Evolutionary conservation across 129 eudicot genomes (phyloP), one percentile per base, ranked within the genome.

Genomic region (Pseudognaphalium luteoalbum): DNA sequence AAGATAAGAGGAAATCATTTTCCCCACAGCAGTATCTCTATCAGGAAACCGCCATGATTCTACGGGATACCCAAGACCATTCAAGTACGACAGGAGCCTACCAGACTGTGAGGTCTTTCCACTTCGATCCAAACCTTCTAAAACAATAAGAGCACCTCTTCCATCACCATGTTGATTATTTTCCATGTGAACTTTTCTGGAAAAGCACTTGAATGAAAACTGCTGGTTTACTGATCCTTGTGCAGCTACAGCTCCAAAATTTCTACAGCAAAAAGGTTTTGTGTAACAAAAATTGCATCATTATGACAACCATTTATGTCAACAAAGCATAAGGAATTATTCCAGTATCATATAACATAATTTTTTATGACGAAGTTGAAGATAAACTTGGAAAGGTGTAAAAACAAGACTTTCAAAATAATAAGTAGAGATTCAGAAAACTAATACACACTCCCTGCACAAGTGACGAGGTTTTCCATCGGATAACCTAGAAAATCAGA

Each of bases 101-200:
- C n/a, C n/a, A n/a, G n/a, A n/a, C n/a, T n/a, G n/a, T n/a, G n/a
- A n/a, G n/a, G n/a, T n/a, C n/a, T n/a, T n/a, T n/a, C n/a, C n/a
- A n/a, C n/a, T n/a, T n/a, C n/a, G n/a, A n/a, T n/a, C n/a, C n/a
- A n/a, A n/a, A n/a, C n/a, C n/a, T n/a, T n/a, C n/a, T n/a, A n/a
- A n/a, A n/a, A n/a, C n/a, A n/a, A n/a, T n/a, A n/a, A n/a, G n/a
- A n/a, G n/a, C n/a, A n/a, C n/a, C n/a, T n/a, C n/a, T n/a, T n/a
- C n/a, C n/a, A n/a, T n/a, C n/a, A n/a, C n/a, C n/a, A n/a, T n/a
- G n/a, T n/a, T n/a, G 68, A 50, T 61, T 80, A 62, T 20, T 78
- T 69, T 86, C 90, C 92, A 87, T 85, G 86, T 87, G 85, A 80
- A 84, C 29, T 68, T 81, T 56, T 71, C 85, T 82, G 10, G 68